phyloP scores from a whole-genome alignment of 208 protist species.

The Leishmania aethiopica region DNA sequence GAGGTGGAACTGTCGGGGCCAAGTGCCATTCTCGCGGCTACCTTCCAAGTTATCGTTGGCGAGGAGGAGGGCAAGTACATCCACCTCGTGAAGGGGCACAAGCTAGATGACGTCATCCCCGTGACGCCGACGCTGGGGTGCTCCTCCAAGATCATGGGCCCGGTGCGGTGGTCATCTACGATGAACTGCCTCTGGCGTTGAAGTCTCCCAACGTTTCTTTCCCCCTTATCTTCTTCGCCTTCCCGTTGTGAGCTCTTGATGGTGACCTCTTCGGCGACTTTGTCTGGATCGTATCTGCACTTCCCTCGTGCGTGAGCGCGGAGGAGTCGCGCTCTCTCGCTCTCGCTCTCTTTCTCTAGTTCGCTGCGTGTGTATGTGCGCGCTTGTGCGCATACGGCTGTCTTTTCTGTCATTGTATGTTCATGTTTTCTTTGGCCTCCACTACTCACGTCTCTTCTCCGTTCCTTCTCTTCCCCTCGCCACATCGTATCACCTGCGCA shows the following conservation, averaged over 20 bases:
- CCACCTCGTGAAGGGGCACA: slow-evolving; percentile 72
- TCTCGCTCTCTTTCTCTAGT: background rate
- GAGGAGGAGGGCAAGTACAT: slow-evolving; percentile 72
- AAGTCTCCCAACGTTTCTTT: background rate
- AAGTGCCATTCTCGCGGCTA: slow-evolving; percentile 68
- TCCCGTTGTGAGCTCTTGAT: background rate
- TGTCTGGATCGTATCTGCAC: background rate
- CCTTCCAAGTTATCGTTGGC: slow-evolving; percentile 61
- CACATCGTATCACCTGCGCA: background rate
- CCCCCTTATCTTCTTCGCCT: background rate
- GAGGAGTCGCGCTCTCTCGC: background rate
- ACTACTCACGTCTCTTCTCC: background rate
- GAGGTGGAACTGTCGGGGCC: slow-evolving; percentile 58
- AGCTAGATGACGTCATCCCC: slow-evolving; percentile 68
- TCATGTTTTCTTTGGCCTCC: background rate
- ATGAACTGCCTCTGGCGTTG: slow-evolving; percentile 74
- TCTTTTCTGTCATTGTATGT: background rate
- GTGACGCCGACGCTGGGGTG: slow-evolving; percentile 36
- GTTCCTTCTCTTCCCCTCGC: background rate
- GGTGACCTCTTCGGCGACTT: too few species aligned
- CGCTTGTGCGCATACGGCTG: background rate
- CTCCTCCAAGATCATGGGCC: slow-evolving; percentile 68
- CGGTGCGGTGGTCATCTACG: slow-evolving; percentile 64
- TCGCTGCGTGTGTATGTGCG: background rate
- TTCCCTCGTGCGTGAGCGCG: background rate